Evolutionary conservation across 208 protist species (phyloP).

Genomic region (Leishmania braziliensis): DNA sequence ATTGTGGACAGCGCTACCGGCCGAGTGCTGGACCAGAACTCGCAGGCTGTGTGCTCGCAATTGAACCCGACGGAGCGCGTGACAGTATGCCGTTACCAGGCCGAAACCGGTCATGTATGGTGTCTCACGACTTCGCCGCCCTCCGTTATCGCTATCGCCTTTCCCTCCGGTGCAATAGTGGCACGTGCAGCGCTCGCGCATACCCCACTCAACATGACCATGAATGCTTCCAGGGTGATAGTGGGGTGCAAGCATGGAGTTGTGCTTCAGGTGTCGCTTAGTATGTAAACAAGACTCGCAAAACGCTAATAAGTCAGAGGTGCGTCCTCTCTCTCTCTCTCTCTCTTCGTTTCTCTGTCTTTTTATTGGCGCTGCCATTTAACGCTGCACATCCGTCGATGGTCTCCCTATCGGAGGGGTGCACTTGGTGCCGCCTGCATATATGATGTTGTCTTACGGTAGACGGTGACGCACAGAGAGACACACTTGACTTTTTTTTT

Average conservation of each 20-base stretch:
- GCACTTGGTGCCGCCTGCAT: neutral
- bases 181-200: slow-evolving; percentile 34
- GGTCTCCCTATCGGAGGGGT: neutral
- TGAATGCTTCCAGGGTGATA: slow-evolving; percentile 13
- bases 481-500: neutral
- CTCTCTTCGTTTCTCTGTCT: neutral
- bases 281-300: slow-evolving; percentile 1
- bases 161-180: slow-evolving; percentile 38
- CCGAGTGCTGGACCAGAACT: slow-evolving; percentile 37
- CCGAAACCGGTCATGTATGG: slow-evolving; percentile 49
- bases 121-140: slow-evolving; percentile 43
- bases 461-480: neutral
- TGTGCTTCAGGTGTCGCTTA: neutral
- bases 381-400: neutral
- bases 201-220: slow-evolving; percentile 38
- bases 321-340: neutral
- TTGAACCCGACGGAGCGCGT: slow-evolving; percentile 31
- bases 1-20: slow-evolving; percentile 65
- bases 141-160: slow-evolving; percentile 40
- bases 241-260: slow-evolving; percentile 29
- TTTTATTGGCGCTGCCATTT: neutral
- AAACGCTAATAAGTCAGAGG: neutral
- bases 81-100: slow-evolving; percentile 38
- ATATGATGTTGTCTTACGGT: neutral
- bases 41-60: slow-evolving; percentile 27